Evolutionary conservation across 768 basidiomycete species (phyloP), one percentile per base, ranked within the genome.

Genomic region (Inosperma sp.): DNA sequence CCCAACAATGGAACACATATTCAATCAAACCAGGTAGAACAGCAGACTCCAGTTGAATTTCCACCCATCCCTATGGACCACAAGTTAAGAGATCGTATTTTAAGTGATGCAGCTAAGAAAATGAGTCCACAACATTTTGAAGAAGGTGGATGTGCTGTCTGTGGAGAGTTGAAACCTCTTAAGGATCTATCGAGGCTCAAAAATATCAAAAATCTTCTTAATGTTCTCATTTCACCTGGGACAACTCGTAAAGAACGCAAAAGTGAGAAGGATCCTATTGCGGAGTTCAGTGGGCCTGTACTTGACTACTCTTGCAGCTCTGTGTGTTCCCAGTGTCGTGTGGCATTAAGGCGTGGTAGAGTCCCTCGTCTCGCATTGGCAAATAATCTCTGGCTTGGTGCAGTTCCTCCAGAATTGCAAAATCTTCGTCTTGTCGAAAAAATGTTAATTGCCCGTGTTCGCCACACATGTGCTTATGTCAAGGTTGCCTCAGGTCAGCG

Each of bases 381-480:
- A 17, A 55, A 55, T 23, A 39, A 41, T 30, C 33, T 58, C 14
- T 61, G 59, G 59, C 5, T 58, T 10, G 59, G 59, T 2, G 16
- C 19, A 3, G 51, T 56, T n/a, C 59, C 59, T 19, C 2, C 21
- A 21, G 52, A 56, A 12, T 33, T 62, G 3, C 30, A 39, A 27
- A 10, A n/a, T 36, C 22, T 62, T 1, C 25, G 21, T n/a, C 59
- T 49, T 48, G 56, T 51, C 9, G 68, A 71, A 45, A 59, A 63
- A 42, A 14, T 67, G 16, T 44, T 68, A 0, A 57, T 71, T 8
- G 44, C 65, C 4, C 35, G 59, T 4, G 49, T 61, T 52, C n/a
- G n/a, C n/a, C n/a, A n/a, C n/a, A n/a, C n/a, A n/a, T n/a, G n/a
- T n/a, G n/a, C n/a, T n/a, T n/a, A 66, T 35, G 56, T 68, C 0